A percentile compares a stretch with the other conserved stretches of the same genome.
These are phyloP conservation scores for Penicillium ucsense DNA, from an alignment of 495 filamentous ascomycete genomes.

Conservation along the genomic window DNA sequence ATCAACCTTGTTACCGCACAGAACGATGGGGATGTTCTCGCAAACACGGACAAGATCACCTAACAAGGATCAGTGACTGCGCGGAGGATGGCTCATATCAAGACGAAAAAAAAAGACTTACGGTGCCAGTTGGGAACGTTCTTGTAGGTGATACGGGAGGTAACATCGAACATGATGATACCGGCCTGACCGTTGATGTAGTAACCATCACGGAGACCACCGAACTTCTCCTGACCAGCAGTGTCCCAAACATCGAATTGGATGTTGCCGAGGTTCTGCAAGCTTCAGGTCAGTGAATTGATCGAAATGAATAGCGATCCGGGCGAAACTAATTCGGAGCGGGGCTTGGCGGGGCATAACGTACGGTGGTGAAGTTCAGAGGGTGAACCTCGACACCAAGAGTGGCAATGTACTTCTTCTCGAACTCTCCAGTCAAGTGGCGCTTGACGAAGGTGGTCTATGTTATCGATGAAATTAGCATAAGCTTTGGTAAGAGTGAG, in stretches of 20 bases:
- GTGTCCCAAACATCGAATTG: slow-evolving; percentile 99
- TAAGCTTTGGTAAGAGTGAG: slow-evolving; percentile 11
- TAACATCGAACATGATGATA: slow-evolving; percentile 99
- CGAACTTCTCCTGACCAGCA: slow-evolving; percentile 99
- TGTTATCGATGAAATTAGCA: slow-evolving; percentile 20
- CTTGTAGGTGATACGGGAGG: slow-evolving; percentile 99
- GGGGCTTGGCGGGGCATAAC: slow-evolving; percentile 51
- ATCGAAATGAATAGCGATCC: background rate
- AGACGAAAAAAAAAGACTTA: slow-evolving; percentile 41
- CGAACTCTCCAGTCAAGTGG: slow-evolving; percentile 98
- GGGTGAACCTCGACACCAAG: slow-evolving; percentile 99
- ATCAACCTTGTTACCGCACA: slow-evolving; percentile 99
- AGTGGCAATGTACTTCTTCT: slow-evolving; percentile 99
- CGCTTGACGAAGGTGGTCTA: slow-evolving; percentile 99
- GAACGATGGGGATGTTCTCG: slow-evolving; percentile 98
- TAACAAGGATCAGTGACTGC: slow-evolving; percentile 24
- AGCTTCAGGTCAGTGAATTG: slow-evolving; percentile 29
- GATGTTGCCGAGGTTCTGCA: slow-evolving; percentile 85
- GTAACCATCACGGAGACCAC: slow-evolving; percentile 98
- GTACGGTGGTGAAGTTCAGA: slow-evolving; percentile 85
- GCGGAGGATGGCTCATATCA: background rate
- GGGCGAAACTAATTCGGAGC: slow-evolving; percentile 13
- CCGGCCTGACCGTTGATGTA: slow-evolving; percentile 99
- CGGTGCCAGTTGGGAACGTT: slow-evolving; percentile 99
- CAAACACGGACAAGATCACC: slow-evolving; percentile 99